phyloP scores from a whole-genome alignment of 2,329 filamentous ascomycete species.

The Fusarium udum region DNA sequence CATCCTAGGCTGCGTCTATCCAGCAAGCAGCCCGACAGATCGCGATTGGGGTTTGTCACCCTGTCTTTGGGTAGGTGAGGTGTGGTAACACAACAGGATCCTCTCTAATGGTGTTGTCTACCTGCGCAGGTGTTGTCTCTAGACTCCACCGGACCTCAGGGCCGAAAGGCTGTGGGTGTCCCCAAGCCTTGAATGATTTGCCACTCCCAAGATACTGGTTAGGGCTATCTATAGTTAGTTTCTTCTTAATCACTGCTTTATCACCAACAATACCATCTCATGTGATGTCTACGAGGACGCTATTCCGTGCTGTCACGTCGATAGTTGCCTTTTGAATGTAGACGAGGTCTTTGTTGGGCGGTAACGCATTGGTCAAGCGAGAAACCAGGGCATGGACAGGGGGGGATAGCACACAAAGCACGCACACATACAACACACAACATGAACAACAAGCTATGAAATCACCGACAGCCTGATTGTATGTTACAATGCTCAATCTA shows the following conservation, averaged over 20 bases:
- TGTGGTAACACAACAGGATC: slow-evolving; percentile 20
- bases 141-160: slow-evolving; percentile 9
- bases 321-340: not conserved
- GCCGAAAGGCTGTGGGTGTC: slow-evolving; percentile 16
- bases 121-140: not conserved
- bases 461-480: not conserved
- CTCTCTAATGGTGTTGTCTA: not conserved
- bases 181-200: slow-evolving; percentile 8
- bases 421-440: not conserved
- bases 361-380: slow-evolving; percentile 5
- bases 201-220: slow-evolving; percentile 42
- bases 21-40: slow-evolving; percentile 28
- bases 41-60: slow-evolving; percentile 18
- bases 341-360: slow-evolving; percentile 8
- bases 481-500: not conserved
- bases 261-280: slow-evolving; percentile 1
- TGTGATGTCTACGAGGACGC: slow-evolving; percentile 11
- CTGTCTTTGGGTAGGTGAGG: not conserved
- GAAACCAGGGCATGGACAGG: not conserved
- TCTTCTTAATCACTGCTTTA: slow-evolving; percentile 11
- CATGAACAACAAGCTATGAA: not conserved
- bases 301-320: slow-evolving; percentile 4
- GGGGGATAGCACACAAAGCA: not conserved
- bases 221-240: slow-evolving; percentile 15
- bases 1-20: slow-evolving; percentile 1